Percentiles rank a stretch among this genome's conserved stretches.
phyloP scores from a whole-genome alignment of 768 basidiomycete species.

The Trichaptum fuscoviolaceum region DNA sequence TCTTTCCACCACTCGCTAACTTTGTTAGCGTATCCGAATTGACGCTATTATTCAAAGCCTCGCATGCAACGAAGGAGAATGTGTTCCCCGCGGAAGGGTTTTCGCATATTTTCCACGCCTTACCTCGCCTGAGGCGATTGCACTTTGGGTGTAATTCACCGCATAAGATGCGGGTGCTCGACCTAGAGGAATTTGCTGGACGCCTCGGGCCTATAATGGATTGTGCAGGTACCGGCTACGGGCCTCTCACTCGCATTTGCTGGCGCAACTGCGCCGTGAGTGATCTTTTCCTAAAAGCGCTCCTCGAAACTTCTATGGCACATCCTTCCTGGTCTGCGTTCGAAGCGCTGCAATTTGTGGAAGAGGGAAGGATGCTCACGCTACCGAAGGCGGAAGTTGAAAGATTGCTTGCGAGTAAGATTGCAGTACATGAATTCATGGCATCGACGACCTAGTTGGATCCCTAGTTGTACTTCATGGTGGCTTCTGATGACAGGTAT shows the following conservation, averaged over 20 bases:
- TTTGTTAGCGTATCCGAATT: background rate
- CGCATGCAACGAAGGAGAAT: background rate
- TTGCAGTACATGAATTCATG: no score
- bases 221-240: background rate
- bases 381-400: background rate
- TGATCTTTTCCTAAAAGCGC: background rate
- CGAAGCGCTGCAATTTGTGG: background rate
- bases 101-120: background rate
- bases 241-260: background rate
- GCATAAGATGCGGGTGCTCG: background rate
- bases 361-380: background rate
- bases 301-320: background rate
- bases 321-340: background rate
- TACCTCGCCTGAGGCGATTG: background rate
- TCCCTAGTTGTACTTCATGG: no score
- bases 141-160: background rate
- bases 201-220: background rate
- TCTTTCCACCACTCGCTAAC: background rate
- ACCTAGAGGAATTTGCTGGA: background rate
- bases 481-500: no score
- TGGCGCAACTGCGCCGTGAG: background rate
- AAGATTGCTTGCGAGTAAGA: background rate
- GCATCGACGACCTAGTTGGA: no score
- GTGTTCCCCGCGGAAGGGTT: background rate
- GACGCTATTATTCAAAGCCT: background rate